phyloP scores from a whole-genome alignment of 805 yeast genomes.

The Candida manassasensis region DNA sequence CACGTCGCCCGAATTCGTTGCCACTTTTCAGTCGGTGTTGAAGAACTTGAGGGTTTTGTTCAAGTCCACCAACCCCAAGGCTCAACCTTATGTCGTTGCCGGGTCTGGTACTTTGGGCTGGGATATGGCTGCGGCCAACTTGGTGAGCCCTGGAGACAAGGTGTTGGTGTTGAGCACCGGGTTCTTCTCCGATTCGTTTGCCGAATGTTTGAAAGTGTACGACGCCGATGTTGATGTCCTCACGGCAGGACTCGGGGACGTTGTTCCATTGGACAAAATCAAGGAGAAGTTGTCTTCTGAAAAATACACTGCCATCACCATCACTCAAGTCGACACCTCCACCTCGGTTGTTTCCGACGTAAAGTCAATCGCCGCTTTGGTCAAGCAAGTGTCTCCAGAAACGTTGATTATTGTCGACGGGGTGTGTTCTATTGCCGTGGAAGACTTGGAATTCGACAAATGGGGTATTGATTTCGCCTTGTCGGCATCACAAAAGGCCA shows the following conservation, averaged over 20 bases:
- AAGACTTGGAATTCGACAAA: constrained; percentile 73
- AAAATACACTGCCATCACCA: constrained; percentile 65
- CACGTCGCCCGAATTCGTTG: constrained; percentile 78
- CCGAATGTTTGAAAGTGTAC: constrained; percentile 62
- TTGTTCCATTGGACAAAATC: constrained; percentile 52
- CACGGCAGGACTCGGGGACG: constrained; percentile 70
- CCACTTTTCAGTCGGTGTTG: constrained; percentile 66
- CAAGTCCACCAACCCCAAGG: constrained; percentile 53
- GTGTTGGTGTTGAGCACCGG: constrained; percentile 87
- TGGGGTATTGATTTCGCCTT: constrained; percentile 90
- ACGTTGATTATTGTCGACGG: constrained; percentile 87
- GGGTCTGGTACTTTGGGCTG: constrained; percentile 96
- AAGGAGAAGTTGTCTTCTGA: constrained; percentile 49
- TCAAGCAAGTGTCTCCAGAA: constrained; percentile 66
- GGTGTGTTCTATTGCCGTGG: constrained; percentile 92
- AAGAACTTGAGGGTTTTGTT: constrained; percentile 68
- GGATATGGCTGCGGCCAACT: constrained; percentile 83
- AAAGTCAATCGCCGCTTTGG: constrained; percentile 53
- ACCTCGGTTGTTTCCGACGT: constrained; percentile 87
- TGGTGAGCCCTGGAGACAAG: constrained; percentile 58
- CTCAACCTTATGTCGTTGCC: constrained; percentile 77
- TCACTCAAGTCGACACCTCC: constrained; percentile 95
- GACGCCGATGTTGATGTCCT: constrained; percentile 72
- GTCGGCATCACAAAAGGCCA: constrained; percentile 93
- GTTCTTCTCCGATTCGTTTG: constrained; percentile 61